Base-by-base conservation (phyloP, 2,329 filamentous ascomycete genomes). In the Apiospora phragmitis region DNA sequence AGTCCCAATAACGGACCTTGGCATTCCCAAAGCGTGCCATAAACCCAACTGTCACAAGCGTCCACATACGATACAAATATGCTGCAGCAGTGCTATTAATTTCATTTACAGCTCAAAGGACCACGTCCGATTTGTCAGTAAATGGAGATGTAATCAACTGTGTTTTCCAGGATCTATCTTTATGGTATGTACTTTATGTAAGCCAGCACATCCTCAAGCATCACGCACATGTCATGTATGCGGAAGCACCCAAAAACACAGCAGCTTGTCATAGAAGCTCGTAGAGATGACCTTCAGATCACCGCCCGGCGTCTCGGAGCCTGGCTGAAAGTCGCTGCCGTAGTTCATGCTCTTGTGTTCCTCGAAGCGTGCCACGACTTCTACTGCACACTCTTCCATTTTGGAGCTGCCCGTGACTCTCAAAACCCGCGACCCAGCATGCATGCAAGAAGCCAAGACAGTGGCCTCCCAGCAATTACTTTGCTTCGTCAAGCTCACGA, bases 261-360 rank as follows among this genome's bases (percentile, higher is more conserved):
- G 76, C 65, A 91, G 79, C 77, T 86, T 89, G 79, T 94, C 92
- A 74, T 94, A 94, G 75, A 94, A 95, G 78, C 92, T 94, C 0
- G 91, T 94, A 29, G 91, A 93, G 1, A 94, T 83, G 74, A 90
- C 88, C 26, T 83, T 75, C 45, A 85, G 70, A 8, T 81, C 70
- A 76, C 78, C 66, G 73, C 75, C 68, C 77, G 75, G 8, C 69
- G 68, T 32, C 70, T 75, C 76, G 9, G 74, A 73, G 5, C 74
- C 76, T 1, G 86, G 86, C 74, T 88, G 85, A 71, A 90, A 88
- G 80, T 95, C 94, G 75, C 92, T 93, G 8, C 92, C 95, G 79
- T 98, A 98, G 77, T 97, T 97, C 94, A 98, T 97, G 79, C 94
- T 97, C 82, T 93, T 86, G 79, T 98, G 94, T 78, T 95, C 93